Base-by-base conservation (phyloP, 1,284 basidiomycete species). In the Sanghuangporus baumii region DNA sequence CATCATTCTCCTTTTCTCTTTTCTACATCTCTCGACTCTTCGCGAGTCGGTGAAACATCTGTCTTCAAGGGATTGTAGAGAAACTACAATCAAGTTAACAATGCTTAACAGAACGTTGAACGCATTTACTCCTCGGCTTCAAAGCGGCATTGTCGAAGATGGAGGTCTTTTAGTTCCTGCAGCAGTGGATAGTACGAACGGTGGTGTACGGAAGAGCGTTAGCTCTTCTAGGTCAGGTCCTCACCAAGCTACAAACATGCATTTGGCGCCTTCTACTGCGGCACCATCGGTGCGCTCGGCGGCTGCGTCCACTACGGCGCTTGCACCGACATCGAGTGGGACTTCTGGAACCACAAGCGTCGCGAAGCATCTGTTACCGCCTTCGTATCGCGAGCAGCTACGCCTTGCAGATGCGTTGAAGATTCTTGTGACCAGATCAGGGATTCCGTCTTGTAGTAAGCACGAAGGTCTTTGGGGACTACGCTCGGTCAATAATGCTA, bases 361-460 rank as follows among this genome's bases (percentile, higher is more conserved):
- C 34, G 31, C 47, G n/a, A 51, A 59, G 48, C 2, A 51, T 36
- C 38, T 62, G 37, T 55, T 40, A 7, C 61, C 61, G 26, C n/a
- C 41, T 12, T 56, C 61, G 26, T 63, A 59, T 41, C 55, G 54
- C 31, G 37, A 60, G 18, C 62, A 60, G 9, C n/a, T 54, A 40
- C 50, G 55, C 12, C 57, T 63, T 7, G 57, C 18, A n/a, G 62
- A 63, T 11, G 34, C 57, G 11, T 31, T 63, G 11, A 50, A 50
- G 23, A 36, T 63, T n/a, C 43, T 54, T 16, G 62, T 63, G 23
- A 63, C 62, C 11, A 59, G 54, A 14, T 63, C 62, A 6, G 54
- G 58, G 2, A 31, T 56, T 6, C 62, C 62, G 16, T 57, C 62
- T 38, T 56, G 51, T 6, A 34, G 52, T 59, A 36, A 31, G 52